Percentiles rank a stretch among this genome's conserved stretches.
phyloP scores from a whole-genome alignment of 768 basidiomycete genomes.

The Pleurotus giganteus region DNA sequence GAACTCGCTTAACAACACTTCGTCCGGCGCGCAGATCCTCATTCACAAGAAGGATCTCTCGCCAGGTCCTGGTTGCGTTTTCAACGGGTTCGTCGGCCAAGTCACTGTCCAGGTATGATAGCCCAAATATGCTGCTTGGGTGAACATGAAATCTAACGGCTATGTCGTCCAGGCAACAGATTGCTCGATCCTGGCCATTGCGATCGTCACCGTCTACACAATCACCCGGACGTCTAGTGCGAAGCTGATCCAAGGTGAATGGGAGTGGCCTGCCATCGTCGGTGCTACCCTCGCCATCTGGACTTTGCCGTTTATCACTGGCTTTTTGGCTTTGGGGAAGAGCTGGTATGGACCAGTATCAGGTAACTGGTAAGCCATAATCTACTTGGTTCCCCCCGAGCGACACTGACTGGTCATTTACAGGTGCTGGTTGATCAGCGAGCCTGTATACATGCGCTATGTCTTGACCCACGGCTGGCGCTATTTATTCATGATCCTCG shows the following conservation, averaged over 20 bases:
- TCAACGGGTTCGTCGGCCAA: conserved; percentile 4
- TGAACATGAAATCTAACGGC: not conserved
- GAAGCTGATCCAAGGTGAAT: conserved; percentile 2
- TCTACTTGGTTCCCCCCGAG: not conserved
- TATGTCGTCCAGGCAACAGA: conserved; percentile 12
- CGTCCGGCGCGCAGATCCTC: conserved; percentile 15
- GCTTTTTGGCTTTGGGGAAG: conserved; percentile 14
- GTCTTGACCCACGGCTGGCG: conserved; percentile 17
- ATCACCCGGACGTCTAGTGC: conserved; percentile 9
- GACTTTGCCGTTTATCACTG: conserved; percentile 6
- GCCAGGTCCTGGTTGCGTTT: not conserved
- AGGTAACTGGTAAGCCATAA: conserved; percentile 14
- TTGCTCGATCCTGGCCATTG: conserved; percentile 15
- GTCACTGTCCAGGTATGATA: conserved; percentile 8
- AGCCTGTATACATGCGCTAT: conserved; percentile 15
- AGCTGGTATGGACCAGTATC: conserved; percentile 15
- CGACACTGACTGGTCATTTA: not conserved
- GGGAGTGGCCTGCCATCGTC: conserved; percentile 2
- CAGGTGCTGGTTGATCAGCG: conserved; percentile 14
- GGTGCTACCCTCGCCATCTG: not conserved
- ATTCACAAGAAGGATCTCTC: conserved; percentile 1
- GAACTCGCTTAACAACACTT: conserved; percentile 10
- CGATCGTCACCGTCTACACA: conserved; percentile 15
- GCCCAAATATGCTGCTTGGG: not conserved
- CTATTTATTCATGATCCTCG: conserved; percentile 15